Conservation (phyloP, 2,329 filamentous ascomycete genomes). For the Ascochyta rabiei region DNA sequence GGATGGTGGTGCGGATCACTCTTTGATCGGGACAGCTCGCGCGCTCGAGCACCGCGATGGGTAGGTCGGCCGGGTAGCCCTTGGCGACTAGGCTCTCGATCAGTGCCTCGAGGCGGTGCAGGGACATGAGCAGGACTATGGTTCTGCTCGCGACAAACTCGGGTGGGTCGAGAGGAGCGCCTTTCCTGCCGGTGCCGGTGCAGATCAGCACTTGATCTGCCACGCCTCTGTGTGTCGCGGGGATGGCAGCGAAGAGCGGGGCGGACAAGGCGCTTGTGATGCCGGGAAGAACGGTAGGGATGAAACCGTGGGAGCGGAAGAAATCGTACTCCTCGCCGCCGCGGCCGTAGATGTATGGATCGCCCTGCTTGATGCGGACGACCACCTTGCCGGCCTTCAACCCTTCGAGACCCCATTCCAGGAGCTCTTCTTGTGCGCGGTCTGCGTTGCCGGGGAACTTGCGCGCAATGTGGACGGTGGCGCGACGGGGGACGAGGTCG, state of each 20-base stretch:
- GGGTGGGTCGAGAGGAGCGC: constrained; percentile 79
- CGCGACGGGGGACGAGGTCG: constrained; percentile 87
- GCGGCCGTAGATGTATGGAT: constrained; percentile 94
- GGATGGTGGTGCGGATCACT: constrained; percentile 85
- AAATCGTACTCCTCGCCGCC: constrained; percentile 91
- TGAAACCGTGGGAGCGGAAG: constrained; percentile 75
- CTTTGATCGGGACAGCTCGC: constrained; percentile 94
- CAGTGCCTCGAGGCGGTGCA: constrained; percentile 80
- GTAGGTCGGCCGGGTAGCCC: constrained; percentile 75
- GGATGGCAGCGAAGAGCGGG: constrained; percentile 86
- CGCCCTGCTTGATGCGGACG: constrained; percentile 90
- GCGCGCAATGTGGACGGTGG: constrained; percentile 86
- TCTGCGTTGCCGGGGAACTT: constrained; percentile 99
- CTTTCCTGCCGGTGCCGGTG: constrained; percentile 93
- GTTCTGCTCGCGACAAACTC: constrained; percentile 78
- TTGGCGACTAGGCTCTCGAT: constrained; percentile 66
- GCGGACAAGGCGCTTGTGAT: constrained; percentile 88
- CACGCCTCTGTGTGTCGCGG: constrained; percentile 85
- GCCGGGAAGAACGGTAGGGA: constrained; percentile 78
- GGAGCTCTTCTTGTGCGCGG: constrained; percentile 86
- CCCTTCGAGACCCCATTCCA: constrained; percentile 76
- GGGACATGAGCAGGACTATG: constrained; percentile 91
- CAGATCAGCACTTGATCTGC: constrained; percentile 95
- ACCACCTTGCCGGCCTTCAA: constrained; percentile 75
- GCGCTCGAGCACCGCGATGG: constrained; percentile 90